Evolutionary conservation across 306 rosid genomes (phyloP).

Genomic region (Inga leiocalycina): DNA sequence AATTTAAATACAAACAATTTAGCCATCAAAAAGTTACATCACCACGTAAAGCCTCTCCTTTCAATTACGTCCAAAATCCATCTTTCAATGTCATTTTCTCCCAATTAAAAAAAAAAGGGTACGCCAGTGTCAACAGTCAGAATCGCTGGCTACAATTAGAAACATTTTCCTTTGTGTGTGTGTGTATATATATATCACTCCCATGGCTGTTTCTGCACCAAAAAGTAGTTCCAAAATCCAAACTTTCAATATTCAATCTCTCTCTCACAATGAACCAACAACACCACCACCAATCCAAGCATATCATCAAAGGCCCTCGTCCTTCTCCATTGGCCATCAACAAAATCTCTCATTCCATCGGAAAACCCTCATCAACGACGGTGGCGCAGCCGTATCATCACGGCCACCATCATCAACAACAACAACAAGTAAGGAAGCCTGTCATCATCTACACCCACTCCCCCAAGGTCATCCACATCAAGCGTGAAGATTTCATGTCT

Average conservation of each 20-base stretch:
- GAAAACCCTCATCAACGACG: constrained; percentile 28
- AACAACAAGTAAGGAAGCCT: constrained; percentile 50
- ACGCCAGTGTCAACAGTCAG: constrained; percentile 69
- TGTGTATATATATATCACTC: background rate
- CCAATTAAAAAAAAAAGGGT: background rate
- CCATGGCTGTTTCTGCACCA: background rate
- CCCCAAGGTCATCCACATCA: constrained; percentile 78
- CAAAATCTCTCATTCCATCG: constrained; percentile 48
- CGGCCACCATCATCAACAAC: constrained; percentile 10
- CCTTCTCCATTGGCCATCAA: constrained; percentile 71
- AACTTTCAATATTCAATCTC: background rate
- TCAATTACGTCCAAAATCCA: too few relatives aligned
- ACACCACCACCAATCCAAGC: constrained; percentile 20
- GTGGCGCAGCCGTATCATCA: too few relatives aligned
- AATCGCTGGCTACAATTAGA: constrained; percentile 70
- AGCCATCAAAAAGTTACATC: background rate
- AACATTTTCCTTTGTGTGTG: background rate
- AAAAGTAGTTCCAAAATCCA: background rate
- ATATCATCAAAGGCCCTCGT: constrained; percentile 57
- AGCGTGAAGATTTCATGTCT: constrained; percentile 77
- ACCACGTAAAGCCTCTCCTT: too few relatives aligned
- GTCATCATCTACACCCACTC: constrained; percentile 79
- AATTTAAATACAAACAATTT: background rate
- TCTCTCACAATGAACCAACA: constrained; percentile 36
- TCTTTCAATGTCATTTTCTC: background rate